These are phyloP conservation scores for Cercophora sp. DNA, from an alignment of 495 filamentous ascomycete species.

Conservation along the genomic window DNA sequence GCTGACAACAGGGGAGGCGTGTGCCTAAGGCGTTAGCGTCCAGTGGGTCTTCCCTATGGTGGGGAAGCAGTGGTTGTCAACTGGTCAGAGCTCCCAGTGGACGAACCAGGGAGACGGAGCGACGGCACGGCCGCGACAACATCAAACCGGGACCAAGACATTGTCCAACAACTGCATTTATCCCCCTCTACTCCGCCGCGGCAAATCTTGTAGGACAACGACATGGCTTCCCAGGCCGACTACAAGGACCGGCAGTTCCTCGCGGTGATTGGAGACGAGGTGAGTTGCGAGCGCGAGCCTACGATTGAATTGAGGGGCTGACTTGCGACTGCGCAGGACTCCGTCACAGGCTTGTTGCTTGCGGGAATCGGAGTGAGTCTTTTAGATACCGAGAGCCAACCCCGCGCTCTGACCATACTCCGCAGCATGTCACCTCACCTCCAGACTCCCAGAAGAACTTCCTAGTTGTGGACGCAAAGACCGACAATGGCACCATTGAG, in stretches of 20 bases:
- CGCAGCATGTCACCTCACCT: constrained; percentile 42
- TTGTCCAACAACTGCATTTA: background rate
- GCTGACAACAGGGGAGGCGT: background rate
- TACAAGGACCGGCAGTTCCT: constrained; percentile 93
- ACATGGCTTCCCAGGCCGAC: constrained; percentile 53
- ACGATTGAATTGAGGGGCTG: constrained; percentile 4
- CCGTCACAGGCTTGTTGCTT: constrained; percentile 88
- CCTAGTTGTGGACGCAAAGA: constrained; percentile 91
- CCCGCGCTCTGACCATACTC: no score
- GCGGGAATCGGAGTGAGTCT: constrained; percentile 86
- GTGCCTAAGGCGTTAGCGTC: background rate
- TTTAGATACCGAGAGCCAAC: background rate
- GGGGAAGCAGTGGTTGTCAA: constrained; percentile 1
- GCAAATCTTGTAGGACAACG: background rate
- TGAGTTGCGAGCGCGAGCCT: no score
- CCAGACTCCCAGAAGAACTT: constrained; percentile 95
- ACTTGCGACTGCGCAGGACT: constrained; percentile 56
- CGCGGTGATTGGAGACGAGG: constrained; percentile 97
- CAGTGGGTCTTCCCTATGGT: constrained; percentile 4
- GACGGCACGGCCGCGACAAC: background rate
- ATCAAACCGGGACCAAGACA: background rate
- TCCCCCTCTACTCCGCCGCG: background rate
- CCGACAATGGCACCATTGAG: constrained; percentile 82
- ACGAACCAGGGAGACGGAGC: background rate
- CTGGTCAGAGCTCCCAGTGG: constrained; percentile 21